Evolutionary conservation across 169 alveolate species (phyloP), one percentile per base, ranked within the genome.

Genomic region (Hepatocystis sp.): DNA sequence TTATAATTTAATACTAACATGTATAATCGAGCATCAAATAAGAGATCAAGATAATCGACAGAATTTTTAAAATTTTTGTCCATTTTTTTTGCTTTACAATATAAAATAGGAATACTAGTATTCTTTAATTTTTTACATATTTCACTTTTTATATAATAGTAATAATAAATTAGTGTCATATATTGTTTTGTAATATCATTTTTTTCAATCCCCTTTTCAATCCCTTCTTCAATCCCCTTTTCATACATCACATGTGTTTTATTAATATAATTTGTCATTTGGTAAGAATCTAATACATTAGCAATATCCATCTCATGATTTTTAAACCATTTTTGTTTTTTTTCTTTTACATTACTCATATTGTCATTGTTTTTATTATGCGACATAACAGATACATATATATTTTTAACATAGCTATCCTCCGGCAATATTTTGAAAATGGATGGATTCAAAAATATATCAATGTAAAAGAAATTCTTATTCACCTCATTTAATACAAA

Each of bases 41-140:
- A 64, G 52, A 65, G 58, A 44, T 76, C 66, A n/a, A 76, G 65
- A 11, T 56, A 76, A 58, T 76, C 88, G 44, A 76, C 58, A 34
- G 32, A 58, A 15, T 13, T 25, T 49, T 17, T 76, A 36, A 76
- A 76, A 60, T 76, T 76, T 30, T 76, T 64, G 34, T 76, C 88
- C 11, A 23, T 13, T 25, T 15, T 10, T 58, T 76, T 76, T 23
- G 88, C 88, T 63, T 23, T 76, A 30, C 46, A 27, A 51, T 56
- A 76, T 46, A 76, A 76, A 42, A 34, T 25, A 30, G 58, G 32
- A 15, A 76, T 76, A 36, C 63, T 60, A 56, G 42, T 76, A 27
- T 58, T 52, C 46, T 58, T 58, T 25, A 76, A 28, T 58, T 76
- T 76, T 2, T 76, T 58, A 39, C 88, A 76, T 42, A 76, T 76